Percentiles rank a stretch among this genome's conserved stretches.
phyloP scores from a whole-genome alignment of 2,329 filamentous ascomycete species.

The Epichloe brachyelytri region DNA sequence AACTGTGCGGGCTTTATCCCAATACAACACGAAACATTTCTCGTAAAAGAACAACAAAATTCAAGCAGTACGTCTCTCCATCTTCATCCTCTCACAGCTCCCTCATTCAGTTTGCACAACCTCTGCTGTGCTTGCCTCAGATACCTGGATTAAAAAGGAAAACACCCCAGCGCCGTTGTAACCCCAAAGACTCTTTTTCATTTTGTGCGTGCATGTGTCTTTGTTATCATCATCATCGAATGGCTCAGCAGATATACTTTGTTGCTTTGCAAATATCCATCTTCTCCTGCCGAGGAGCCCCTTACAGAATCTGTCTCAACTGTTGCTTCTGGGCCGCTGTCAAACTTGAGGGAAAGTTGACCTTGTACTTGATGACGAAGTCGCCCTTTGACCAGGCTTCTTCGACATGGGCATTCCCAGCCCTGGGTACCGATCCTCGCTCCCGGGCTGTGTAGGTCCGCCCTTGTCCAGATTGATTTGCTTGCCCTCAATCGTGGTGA shows the following conservation, averaged over 20 bases:
- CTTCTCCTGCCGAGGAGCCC: background rate
- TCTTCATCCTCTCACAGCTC: too few relatives aligned
- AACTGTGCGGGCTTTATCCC: too few relatives aligned
- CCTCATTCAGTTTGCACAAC: background rate
- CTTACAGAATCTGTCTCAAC: conserved; percentile 63
- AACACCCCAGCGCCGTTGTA: conserved; percentile 1
- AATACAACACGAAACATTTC: too few relatives aligned
- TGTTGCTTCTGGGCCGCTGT: conserved; percentile 67
- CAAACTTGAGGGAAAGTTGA: conserved; percentile 76
- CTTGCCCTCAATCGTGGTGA: conserved; percentile 86
- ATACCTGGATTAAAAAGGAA: background rate
- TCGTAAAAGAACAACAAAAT: too few relatives aligned
- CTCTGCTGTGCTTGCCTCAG: background rate
- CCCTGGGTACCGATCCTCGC: conserved; percentile 66
- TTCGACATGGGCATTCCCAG: conserved; percentile 94
- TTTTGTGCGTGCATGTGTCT: background rate
- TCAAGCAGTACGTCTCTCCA: too few relatives aligned
- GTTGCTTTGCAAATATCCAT: background rate
- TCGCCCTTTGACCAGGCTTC: conserved; percentile 77
- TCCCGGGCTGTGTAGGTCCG: conserved; percentile 77
- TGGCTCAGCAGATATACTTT: background rate
- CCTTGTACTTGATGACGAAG: conserved; percentile 79
- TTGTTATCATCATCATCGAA: conserved; percentile 1
- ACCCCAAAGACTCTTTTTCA: background rate
- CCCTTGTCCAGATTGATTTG: conserved; percentile 66